phyloP scores from a whole-genome alignment of 768 basidiomycete species.

The Russula vinacea region DNA sequence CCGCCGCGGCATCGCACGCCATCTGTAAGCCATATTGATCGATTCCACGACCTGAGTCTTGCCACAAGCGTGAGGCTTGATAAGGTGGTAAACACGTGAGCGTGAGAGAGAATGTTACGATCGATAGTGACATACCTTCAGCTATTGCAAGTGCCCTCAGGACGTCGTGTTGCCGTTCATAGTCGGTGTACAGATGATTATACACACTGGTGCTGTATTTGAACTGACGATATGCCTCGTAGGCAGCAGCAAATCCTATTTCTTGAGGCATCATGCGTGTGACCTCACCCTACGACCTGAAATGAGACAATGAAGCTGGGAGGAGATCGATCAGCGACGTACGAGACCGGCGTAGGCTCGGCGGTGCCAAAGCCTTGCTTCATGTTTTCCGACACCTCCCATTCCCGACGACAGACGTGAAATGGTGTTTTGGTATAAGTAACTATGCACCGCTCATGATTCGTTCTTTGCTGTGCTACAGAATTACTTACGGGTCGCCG shows the following conservation, averaged over 20 bases:
- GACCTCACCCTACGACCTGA: constrained; percentile 46
- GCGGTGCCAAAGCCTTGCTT: constrained; percentile 64
- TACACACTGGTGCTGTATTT: constrained; percentile 55
- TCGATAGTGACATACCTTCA: constrained; percentile 49
- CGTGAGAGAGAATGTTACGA: constrained; percentile 9
- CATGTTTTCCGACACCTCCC: constrained; percentile 51
- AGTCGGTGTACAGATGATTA: constrained; percentile 53
- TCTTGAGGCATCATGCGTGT: constrained; percentile 52
- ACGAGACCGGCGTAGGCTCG: constrained; percentile 64
- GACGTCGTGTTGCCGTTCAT: constrained; percentile 61
- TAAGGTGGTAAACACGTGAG: constrained; percentile 12
- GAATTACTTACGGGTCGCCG: constrained; percentile 51
- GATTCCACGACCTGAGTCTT: constrained; percentile 44
- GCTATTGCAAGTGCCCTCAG: constrained; percentile 66
- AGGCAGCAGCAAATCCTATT: constrained; percentile 74
- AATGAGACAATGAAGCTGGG: constrained; percentile 5
- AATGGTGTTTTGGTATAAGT: constrained; percentile 41
- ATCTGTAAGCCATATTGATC: constrained; percentile 29
- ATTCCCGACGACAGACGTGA: constrained; percentile 32
- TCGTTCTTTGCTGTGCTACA: background rate
- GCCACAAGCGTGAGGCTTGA: constrained; percentile 56
- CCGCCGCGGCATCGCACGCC: constrained; percentile 25
- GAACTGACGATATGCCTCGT: constrained; percentile 71
- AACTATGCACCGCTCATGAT: constrained; percentile 30
- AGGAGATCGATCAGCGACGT: constrained; percentile 27